Conservation (phyloP, 148 eudicot genomes). For the Cornus kousa region DNA sequence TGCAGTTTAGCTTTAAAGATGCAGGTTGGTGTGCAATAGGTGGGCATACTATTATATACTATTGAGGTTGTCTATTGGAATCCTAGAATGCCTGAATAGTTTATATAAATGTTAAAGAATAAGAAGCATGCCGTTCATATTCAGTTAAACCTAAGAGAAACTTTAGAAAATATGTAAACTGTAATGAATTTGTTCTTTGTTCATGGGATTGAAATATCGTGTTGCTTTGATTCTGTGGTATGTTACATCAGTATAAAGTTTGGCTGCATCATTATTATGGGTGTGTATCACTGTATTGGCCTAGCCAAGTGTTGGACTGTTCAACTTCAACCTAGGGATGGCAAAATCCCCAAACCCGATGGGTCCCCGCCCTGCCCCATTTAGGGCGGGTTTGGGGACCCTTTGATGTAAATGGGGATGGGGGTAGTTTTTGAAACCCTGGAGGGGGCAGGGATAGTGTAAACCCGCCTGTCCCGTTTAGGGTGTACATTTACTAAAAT, state of each 20-base stretch:
- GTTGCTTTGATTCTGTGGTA: too few species aligned
- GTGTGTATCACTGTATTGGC: too few species aligned
- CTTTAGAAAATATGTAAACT: background rate
- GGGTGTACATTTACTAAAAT: too few species aligned
- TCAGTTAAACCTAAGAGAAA: background rate
- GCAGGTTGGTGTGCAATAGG: background rate
- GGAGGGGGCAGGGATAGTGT: too few species aligned
- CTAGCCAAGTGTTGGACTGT: too few species aligned
- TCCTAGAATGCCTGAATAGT: background rate
- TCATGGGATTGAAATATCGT: background rate
- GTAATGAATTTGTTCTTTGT: background rate
- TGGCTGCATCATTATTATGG: background rate
- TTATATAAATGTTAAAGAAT: background rate
- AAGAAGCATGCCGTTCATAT: background rate
- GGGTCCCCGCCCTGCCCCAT: too few species aligned
- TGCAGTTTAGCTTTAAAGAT: background rate
- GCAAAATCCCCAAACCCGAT: too few species aligned
- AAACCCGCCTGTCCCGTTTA: too few species aligned
- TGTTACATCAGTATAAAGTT: background rate
- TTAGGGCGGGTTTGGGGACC: too few species aligned
- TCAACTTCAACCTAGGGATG: too few species aligned
- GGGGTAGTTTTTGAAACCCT: too few species aligned
- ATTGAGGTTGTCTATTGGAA: background rate
- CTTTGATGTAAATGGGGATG: too few species aligned
- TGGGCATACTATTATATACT: background rate